Evolutionary conservation across 1,139 yeast genomes (phyloP), one percentile per base, ranked within the genome.

Genomic region (Debaryomycetaceae sp.): DNA sequence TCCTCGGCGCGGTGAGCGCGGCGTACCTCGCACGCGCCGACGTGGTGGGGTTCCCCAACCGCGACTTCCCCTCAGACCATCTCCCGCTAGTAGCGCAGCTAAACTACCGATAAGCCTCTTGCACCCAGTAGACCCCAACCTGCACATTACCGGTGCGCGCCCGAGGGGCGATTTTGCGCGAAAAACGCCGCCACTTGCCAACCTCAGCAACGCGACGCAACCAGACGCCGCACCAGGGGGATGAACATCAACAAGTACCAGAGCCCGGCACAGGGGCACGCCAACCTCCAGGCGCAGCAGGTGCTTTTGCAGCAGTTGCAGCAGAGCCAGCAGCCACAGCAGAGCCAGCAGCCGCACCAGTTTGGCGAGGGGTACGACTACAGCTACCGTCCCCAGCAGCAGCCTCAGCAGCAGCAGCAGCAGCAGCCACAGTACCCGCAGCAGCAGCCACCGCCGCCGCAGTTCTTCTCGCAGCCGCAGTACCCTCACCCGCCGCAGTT

Each of bases 251-350:
- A 53, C 38, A 62, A 62, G 41, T 62, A 52, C 43, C 64, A 49
- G 35, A 46, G 45, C 26, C 63, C 50, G 35, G 52, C 46, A 31
- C 58, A 58, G 37, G 57, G 56, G 23, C 64, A 46, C 35, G 45
- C 56, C 14, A 58, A 53, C 43, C 45, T 61, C 33, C 72, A 65
- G 39, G 66, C 71, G 20, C 72, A 66, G 41, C 71, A 66, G 42
- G 55, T 65, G 23, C 56, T 67, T 39, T 56, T 65, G 35, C 73
- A 64, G 42, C 72, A 65, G 41, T 58, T 65, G 37, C 73, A 65
- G 41, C 69, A 58, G 38, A 65, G 65, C 14, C 56, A 40, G 30
- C 47, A 39, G 18, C 45, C 32, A 15, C 48, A 41, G 19, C 47
- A 37, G 17, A 50, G 38, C 32, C 56, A 34, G 42, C 60, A 40